phyloP scores from a whole-genome alignment of 2,329 filamentous ascomycete genomes.

The Spiromastix sp. region DNA sequence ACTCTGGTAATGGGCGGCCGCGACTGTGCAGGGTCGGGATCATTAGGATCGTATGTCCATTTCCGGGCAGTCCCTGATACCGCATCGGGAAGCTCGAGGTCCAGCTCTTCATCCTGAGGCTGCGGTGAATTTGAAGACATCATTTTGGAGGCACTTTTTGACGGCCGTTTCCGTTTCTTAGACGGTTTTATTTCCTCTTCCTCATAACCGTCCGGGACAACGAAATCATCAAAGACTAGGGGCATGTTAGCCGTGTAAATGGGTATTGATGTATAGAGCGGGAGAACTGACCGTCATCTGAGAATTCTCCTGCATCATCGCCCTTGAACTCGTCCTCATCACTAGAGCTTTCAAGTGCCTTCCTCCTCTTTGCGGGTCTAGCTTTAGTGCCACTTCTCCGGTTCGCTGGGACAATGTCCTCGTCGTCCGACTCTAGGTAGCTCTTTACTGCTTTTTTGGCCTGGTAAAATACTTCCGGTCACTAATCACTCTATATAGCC shows the following conservation, averaged over 20 bases:
- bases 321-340: constrained; percentile 60
- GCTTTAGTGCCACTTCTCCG: constrained; percentile 34
- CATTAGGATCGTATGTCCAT: constrained; percentile 65
- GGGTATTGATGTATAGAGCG: too few relatives aligned
- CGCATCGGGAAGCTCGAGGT: constrained; percentile 44
- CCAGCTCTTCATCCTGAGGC: constrained; percentile 40
- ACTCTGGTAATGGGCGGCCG: constrained; percentile 25
- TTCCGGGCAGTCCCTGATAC: constrained; percentile 64
- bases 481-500: not conserved
- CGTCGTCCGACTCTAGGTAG: constrained; percentile 73
- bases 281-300: constrained; percentile 38
- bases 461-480: constrained; percentile 22
- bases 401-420: constrained; percentile 56
- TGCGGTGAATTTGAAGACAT: constrained; percentile 35
- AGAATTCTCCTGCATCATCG: constrained; percentile 40
- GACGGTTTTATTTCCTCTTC: constrained; percentile 54
- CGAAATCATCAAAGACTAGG: constrained; percentile 75
- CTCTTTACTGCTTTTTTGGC: constrained; percentile 55
- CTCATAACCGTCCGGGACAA: constrained; percentile 79
- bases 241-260: constrained; percentile 4
- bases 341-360: constrained; percentile 54
- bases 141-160: constrained; percentile 33
- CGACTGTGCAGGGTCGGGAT: constrained; percentile 41
- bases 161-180: constrained; percentile 62
- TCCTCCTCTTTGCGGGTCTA: constrained; percentile 46